phyloP scores from a whole-genome alignment of 495 filamentous ascomycete species.

The Aspergillus saccharolyticus region DNA sequence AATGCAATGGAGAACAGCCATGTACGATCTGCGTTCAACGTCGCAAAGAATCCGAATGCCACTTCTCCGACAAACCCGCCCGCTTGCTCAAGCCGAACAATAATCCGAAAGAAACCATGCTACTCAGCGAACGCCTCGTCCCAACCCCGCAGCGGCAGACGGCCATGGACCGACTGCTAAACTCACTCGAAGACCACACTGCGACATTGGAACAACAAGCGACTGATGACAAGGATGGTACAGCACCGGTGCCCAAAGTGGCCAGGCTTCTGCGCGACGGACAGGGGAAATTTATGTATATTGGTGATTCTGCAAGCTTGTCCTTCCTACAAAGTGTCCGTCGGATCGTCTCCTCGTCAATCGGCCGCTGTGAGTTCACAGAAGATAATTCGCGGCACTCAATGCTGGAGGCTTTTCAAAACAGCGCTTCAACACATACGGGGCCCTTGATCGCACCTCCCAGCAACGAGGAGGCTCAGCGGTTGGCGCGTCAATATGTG shows the following conservation, averaged over 20 bases:
- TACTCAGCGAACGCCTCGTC: constrained; percentile 35
- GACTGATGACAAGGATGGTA: constrained; percentile 36
- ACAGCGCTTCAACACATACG: constrained; percentile 31
- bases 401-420: constrained; percentile 56
- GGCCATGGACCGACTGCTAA: constrained; percentile 38
- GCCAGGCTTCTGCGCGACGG: constrained; percentile 51
- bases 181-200: constrained; percentile 34
- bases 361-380: constrained; percentile 62
- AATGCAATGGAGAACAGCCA: constrained; percentile 68
- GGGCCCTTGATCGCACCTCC: constrained; percentile 28
- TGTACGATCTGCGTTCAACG: constrained; percentile 64
- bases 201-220: constrained; percentile 32
- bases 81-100: constrained; percentile 32
- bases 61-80: constrained; percentile 41
- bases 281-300: constrained; percentile 56
- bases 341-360: constrained; percentile 63
- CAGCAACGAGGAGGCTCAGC: constrained; percentile 34
- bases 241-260: constrained; percentile 39
- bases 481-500: constrained; percentile 34
- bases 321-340: constrained; percentile 69
- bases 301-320: constrained; percentile 68
- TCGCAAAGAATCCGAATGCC: constrained; percentile 44
- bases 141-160: constrained; percentile 35
- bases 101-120: constrained; percentile 32
- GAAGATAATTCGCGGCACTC: constrained; percentile 63